A percentile compares a stretch with the other conserved stretches of the same genome.
Conservation (phyloP, 1,284 basidiomycete genomes). For the Cystobasidium pallidum region DNA sequence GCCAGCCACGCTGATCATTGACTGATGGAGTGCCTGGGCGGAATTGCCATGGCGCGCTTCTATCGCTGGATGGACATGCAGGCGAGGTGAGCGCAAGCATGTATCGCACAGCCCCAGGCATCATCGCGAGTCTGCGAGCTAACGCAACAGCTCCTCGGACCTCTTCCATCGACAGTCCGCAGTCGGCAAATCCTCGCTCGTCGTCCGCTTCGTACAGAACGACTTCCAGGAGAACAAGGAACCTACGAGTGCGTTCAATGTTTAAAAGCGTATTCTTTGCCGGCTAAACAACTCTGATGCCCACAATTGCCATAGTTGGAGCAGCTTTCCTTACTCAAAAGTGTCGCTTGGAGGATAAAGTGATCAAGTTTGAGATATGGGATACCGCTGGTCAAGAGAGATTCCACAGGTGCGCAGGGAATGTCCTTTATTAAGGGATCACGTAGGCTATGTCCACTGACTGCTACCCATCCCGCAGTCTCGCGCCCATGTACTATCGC, state of each 20-base stretch:
- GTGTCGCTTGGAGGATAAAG: slow-evolving; percentile 85
- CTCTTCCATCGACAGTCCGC: slow-evolving; percentile 72
- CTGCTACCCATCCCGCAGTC: slow-evolving; percentile 28
- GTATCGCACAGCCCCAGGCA: not conserved
- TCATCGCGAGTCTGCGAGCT: not conserved
- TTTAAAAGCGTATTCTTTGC: not conserved
- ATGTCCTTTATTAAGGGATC: not conserved
- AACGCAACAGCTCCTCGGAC: slow-evolving; percentile 61
- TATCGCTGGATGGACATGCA: not conserved
- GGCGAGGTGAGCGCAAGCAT: slow-evolving; percentile 21
- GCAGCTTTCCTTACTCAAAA: slow-evolving; percentile 68
- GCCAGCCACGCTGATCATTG: slow-evolving; percentile 12
- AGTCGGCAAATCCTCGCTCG: slow-evolving; percentile 99
- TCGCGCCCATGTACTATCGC: slow-evolving; percentile 89
- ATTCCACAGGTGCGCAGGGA: slow-evolving; percentile 79
- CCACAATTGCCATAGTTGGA: slow-evolving; percentile 41
- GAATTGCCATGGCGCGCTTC: not conserved
- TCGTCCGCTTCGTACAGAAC: slow-evolving; percentile 92
- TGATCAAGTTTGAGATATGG: slow-evolving; percentile 95
- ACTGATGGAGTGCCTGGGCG: not conserved
- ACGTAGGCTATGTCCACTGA: slow-evolving; percentile 36
- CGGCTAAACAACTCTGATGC: not conserved
- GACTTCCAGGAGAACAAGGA: slow-evolving; percentile 97
- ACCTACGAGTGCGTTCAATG: slow-evolving; percentile 85
- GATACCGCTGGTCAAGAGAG: slow-evolving; percentile 94